Conservation (phyloP, 2,329 filamentous ascomycete species). For the Paramyrothecium roridum region DNA sequence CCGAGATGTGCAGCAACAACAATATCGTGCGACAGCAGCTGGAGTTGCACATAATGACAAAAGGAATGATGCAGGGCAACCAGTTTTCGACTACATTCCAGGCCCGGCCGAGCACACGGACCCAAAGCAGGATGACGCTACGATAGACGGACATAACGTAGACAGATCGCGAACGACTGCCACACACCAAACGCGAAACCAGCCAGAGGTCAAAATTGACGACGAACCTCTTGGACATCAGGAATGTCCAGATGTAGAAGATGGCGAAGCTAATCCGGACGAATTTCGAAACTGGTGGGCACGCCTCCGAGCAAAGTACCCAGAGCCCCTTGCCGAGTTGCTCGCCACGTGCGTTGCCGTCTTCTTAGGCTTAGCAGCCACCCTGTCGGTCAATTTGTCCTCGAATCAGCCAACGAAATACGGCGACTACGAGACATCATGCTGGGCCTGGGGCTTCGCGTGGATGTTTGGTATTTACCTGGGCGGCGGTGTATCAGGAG, state of each 20-base stretch:
- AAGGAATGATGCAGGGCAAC: slow-evolving; percentile 4
- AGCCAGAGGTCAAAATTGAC: slow-evolving; percentile 10
- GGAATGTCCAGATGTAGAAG: slow-evolving; percentile 10
- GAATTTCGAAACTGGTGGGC: slow-evolving; percentile 18
- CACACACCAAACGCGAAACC: neutral
- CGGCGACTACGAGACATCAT: slow-evolving; percentile 16
- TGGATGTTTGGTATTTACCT: slow-evolving; percentile 21
- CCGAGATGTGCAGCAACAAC: neutral
- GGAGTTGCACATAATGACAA: slow-evolving; percentile 4
- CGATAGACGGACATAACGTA: neutral
- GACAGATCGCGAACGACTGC: neutral
- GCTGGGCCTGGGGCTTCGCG: slow-evolving; percentile 19
- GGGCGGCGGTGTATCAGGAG: slow-evolving; percentile 21
- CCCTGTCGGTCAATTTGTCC: slow-evolving; percentile 12
- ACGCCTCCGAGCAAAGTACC: slow-evolving; percentile 12
- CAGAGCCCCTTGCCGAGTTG: slow-evolving; percentile 16
- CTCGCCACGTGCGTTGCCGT: slow-evolving; percentile 13
- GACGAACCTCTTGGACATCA: slow-evolving; percentile 11
- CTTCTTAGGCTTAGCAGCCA: slow-evolving; percentile 12
- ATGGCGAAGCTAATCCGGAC: slow-evolving; percentile 8
- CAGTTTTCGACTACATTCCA: slow-evolving; percentile 6
- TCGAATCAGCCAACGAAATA: slow-evolving; percentile 7
- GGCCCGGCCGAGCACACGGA: neutral
- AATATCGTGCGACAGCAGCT: neutral
- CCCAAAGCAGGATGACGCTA: neutral